Evolutionary conservation across 140 eudicot species (phyloP).

Genomic region (Cichorium intybus): DNA sequence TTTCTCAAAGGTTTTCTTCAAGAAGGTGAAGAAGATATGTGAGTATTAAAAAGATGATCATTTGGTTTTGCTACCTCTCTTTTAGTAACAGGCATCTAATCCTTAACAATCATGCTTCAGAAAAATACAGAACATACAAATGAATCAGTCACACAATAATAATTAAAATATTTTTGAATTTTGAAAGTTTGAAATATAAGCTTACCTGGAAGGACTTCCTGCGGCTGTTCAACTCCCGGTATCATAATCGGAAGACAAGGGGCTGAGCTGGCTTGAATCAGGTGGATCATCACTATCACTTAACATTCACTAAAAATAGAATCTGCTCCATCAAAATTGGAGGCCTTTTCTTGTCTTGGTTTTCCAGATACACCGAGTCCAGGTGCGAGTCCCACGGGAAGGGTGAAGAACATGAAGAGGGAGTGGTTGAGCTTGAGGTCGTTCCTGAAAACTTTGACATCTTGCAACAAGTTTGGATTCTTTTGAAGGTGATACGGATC

Average conservation of each 20-base stretch:
- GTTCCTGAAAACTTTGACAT: constrained; percentile 82
- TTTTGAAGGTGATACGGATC: constrained; percentile 70
- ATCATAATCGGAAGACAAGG: constrained; percentile 77
- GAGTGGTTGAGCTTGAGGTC: constrained; percentile 85
- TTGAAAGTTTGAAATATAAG: background rate
- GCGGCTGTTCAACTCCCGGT: constrained; percentile 62
- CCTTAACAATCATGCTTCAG: constrained; percentile 63
- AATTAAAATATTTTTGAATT: background rate
- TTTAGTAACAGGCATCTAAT: constrained; percentile 42
- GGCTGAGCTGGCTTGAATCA: constrained; percentile 83
- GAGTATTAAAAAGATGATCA: constrained; percentile 44
- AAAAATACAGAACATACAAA: constrained; percentile 7
- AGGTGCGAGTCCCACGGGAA: constrained; percentile 45
- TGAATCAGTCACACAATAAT: constrained; percentile 13
- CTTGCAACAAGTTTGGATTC: constrained; percentile 61
- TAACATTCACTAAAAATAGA: constrained; percentile 74
- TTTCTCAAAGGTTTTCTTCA: constrained; percentile 49
- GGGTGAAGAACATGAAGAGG: constrained; percentile 59
- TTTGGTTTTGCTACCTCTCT: constrained; percentile 47
- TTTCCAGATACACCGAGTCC: constrained; percentile 46
- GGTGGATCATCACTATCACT: constrained; percentile 83
- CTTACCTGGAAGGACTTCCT: constrained; percentile 87
- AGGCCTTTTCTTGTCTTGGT: constrained; percentile 42
- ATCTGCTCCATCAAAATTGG: constrained; percentile 56
- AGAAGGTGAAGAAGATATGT: constrained; percentile 47